Base-by-base conservation (phyloP, 495 filamentous ascomycete genomes). In the Neurospora pannonica region DNA sequence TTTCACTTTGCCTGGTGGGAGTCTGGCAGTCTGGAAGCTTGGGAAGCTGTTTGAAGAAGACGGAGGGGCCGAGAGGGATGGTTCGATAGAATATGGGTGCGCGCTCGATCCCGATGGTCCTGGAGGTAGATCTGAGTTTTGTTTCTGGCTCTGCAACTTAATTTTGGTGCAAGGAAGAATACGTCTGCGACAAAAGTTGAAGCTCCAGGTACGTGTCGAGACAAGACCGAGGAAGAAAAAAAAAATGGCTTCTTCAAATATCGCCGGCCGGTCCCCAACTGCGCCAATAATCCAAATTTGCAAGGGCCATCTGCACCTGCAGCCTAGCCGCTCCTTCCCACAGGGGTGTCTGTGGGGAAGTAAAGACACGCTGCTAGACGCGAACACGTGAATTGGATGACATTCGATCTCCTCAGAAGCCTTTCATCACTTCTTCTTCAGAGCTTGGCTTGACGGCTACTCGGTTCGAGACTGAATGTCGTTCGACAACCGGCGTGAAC, bases 331-430 rank as follows among this genome's bases (percentile, higher is more conserved):
- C 54, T 34, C 54, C 54, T 67, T 67, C 54, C 28, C 70, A 74
- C 79, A 81, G 73, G 79, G 79, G 73, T 77, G 28, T n/a, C 72
- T 79, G 77, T 75, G 77, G 77, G 76, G 75, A 37, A 71, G 43
- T 36, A 43, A 77, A 80, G 79, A 79, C 78, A 79, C 74, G 78
- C 75, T 75, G 77, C 73, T 73, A 73, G 74, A 77, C 73, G 74
- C 76, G 74, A 70, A 76, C 79, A 81, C 77, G 78, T 79, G 78
- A 81, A 77, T 34, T 73, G 60, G 28, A 71, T 62, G 54, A 19
- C 28, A 62, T 34, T 62, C 15, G 48, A 60, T 31, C 0, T 60
- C 48, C 24, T 62, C 54, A 31, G 28, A 31, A 67, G 28, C 54
- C 15, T 67, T 34, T 67, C 54, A 67, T 60, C 48, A 2, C 48